phyloP scores from a whole-genome alignment of 306 rosid species.

The Oxytropis ochrocephala region DNA sequence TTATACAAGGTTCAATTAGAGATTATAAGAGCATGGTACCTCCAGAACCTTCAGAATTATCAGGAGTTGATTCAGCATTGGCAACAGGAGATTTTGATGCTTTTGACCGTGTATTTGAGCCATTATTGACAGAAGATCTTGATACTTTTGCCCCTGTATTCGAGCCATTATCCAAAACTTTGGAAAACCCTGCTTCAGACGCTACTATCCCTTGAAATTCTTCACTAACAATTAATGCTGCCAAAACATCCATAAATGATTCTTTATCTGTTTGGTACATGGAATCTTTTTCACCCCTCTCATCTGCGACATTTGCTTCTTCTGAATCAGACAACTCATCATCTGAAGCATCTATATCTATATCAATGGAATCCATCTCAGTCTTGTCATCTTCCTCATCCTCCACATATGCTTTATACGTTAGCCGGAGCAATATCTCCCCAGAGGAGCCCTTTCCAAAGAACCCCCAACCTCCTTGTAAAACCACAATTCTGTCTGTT shows the following conservation, averaged over 20 bases:
- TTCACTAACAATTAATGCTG: constrained; percentile 92
- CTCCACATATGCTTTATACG: constrained; percentile 97
- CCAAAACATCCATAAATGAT: constrained; percentile 91
- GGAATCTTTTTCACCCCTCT: constrained; percentile 28
- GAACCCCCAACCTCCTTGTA: constrained; percentile 77
- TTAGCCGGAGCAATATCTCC: constrained; percentile 84
- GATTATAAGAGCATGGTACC: constrained; percentile 38
- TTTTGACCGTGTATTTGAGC: constrained; percentile 32
- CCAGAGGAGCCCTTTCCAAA: constrained; percentile 72
- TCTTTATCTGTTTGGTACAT: constrained; percentile 48
- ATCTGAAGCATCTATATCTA: constrained; percentile 65
- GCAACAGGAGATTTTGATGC: constrained; percentile 32
- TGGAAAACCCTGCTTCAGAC: constrained; percentile 58
- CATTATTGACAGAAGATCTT: constrained; percentile 40
- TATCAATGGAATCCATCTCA: constrained; percentile 35
- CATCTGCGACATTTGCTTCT: constrained; percentile 31
- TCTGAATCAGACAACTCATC: constrained; percentile 78
- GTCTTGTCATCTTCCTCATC: constrained; percentile 94
- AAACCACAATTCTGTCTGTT: constrained; percentile 80
- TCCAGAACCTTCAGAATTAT: constrained; percentile 37
- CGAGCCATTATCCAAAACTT: constrained; percentile 42
- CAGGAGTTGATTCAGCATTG: constrained; percentile 34
- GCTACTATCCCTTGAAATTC: constrained; percentile 97
- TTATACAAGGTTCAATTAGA: background rate
- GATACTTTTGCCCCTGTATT: constrained; percentile 31